phyloP scores from a whole-genome alignment of 1,284 basidiomycete genomes.

The Erythrobasidium hasegawianum region DNA sequence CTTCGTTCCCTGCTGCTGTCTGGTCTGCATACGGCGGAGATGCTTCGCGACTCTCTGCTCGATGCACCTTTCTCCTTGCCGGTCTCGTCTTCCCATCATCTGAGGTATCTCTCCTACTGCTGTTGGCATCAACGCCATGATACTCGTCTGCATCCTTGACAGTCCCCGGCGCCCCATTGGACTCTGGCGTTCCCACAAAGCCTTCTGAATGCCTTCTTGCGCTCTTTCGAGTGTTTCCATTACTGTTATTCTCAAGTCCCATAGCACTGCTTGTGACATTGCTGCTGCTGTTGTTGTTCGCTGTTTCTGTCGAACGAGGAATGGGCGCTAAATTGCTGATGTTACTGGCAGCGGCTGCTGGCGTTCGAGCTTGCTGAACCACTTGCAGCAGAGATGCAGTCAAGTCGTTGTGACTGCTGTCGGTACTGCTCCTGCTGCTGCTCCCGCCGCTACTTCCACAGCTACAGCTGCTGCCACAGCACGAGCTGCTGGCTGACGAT shows the following conservation, averaged over 20 bases:
- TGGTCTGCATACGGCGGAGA: no score
- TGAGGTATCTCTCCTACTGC: constrained; percentile 8
- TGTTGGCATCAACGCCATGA: neutral
- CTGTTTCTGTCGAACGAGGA: no score
- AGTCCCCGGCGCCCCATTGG: constrained; percentile 3
- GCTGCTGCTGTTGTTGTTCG: no score
- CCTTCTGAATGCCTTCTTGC: constrained; percentile 2
- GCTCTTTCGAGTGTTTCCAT: neutral
- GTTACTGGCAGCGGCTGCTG: no score
- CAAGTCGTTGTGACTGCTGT: neutral
- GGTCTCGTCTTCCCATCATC: constrained; percentile 20
- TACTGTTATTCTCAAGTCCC: neutral
- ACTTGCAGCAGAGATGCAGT: constrained; percentile 2
- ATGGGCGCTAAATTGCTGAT: no score
- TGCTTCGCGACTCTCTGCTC: constrained; percentile 8
- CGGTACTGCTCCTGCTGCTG: neutral
- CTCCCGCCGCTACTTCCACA: neutral
- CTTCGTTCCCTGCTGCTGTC: no score
- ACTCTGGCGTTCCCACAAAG: neutral
- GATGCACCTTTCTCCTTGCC: constrained; percentile 26
- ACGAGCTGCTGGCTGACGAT: neutral
- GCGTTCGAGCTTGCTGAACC: neutral
- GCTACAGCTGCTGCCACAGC: neutral
- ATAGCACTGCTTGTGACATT: no score
- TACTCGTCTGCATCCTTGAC: neutral